Conservation (phyloP, 2,329 filamentous ascomycete species). For the Corniculantispora saksenae region DNA sequence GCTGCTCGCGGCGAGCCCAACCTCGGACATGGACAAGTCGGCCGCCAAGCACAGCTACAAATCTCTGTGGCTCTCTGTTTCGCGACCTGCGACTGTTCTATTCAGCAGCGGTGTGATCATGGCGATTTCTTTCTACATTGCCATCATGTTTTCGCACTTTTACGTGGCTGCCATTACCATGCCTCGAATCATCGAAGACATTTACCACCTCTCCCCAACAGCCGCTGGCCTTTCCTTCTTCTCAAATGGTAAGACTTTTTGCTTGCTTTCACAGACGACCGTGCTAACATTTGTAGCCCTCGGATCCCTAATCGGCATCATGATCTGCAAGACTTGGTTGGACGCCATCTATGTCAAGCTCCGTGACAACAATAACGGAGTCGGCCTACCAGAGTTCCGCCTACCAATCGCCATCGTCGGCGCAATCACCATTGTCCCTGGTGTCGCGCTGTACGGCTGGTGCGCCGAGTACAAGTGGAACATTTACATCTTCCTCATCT, state of each 20-base stretch:
- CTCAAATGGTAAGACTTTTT: slow-evolving; percentile 3
- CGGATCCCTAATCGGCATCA: slow-evolving; percentile 49
- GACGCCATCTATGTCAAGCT: slow-evolving; percentile 56
- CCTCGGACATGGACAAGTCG: neutral
- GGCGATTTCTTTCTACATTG: slow-evolving; percentile 44
- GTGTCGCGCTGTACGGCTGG: slow-evolving; percentile 19
- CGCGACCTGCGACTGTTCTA: slow-evolving; percentile 48
- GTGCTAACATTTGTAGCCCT: slow-evolving; percentile 37
- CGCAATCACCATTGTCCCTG: slow-evolving; percentile 12
- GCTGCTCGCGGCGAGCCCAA: slow-evolving; percentile 23
- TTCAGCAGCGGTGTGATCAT: slow-evolving; percentile 54
- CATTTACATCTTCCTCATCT: slow-evolving; percentile 13
- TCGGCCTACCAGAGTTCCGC: slow-evolving; percentile 54
- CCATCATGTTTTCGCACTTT: slow-evolving; percentile 50
- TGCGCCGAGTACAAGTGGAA: slow-evolving; percentile 13
- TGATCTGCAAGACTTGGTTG: slow-evolving; percentile 51
- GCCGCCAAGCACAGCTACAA: neutral
- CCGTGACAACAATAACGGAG: slow-evolving; percentile 39
- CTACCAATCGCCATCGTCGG: slow-evolving; percentile 54
- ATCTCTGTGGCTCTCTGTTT: slow-evolving; percentile 3
- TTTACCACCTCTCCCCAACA: slow-evolving; percentile 51
- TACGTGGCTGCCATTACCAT: slow-evolving; percentile 56
- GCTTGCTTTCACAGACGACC: neutral
- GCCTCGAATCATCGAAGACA: slow-evolving; percentile 46
- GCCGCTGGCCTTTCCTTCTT: slow-evolving; percentile 51